A percentile compares a stretch with the other conserved stretches of the same genome.
Conservation (phyloP, 2,329 filamentous ascomycete genomes). For the Calonectria hongkongensis region DNA sequence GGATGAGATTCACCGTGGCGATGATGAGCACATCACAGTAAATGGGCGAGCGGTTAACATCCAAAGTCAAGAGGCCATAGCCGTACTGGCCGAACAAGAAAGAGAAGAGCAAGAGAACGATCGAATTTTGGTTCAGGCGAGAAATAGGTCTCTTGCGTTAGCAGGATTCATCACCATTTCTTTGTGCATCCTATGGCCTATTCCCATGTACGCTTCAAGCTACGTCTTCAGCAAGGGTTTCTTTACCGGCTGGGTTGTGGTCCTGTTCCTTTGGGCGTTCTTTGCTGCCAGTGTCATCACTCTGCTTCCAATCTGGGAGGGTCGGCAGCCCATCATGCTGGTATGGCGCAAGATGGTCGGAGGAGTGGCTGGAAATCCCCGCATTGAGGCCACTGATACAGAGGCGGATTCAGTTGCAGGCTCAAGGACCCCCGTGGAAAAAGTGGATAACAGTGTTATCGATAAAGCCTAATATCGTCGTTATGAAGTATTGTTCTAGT, state of each 20-base stretch:
- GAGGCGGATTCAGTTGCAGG: constrained; percentile 32
- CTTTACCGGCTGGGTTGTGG: constrained; percentile 41
- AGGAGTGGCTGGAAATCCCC: constrained; percentile 19
- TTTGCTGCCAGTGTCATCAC: constrained; percentile 36
- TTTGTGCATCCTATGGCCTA: constrained; percentile 55
- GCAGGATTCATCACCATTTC: constrained; percentile 32
- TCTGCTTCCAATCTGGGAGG: constrained; percentile 38
- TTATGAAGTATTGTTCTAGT: too few species aligned
- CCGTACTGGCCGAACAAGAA: constrained; percentile 30
- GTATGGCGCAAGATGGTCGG: constrained; percentile 21
- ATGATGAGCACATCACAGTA: constrained; percentile 34
- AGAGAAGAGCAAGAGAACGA: constrained; percentile 38
- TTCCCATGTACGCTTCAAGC: constrained; percentile 55
- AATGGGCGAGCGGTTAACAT: constrained; percentile 35
- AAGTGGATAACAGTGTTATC: constrained; percentile 15
- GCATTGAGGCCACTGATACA: constrained; percentile 28
- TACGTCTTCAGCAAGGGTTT: constrained; percentile 55
- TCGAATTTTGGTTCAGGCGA: constrained; percentile 26
- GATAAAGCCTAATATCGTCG: not conserved
- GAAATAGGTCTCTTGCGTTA: constrained; percentile 26
- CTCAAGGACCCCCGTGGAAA: constrained; percentile 29
- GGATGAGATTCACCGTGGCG: constrained; percentile 36
- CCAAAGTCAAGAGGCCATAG: constrained; percentile 27
- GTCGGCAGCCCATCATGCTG: constrained; percentile 29
- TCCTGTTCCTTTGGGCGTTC: constrained; percentile 40